phyloP scores from a whole-genome alignment of 306 rosid species.

The Gastrolobium villosum region DNA sequence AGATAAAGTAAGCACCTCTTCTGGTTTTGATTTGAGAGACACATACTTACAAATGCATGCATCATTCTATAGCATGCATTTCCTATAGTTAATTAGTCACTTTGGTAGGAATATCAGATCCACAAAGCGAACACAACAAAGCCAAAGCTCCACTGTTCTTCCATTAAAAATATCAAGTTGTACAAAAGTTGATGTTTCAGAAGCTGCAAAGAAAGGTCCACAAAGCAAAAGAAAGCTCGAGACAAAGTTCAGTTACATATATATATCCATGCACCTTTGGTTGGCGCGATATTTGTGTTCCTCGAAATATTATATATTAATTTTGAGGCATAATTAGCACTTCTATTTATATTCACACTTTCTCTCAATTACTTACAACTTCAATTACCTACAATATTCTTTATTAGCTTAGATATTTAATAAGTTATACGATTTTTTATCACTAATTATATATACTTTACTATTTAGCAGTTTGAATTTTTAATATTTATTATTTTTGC shows the following conservation, averaged over 20 bases:
- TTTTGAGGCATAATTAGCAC: background rate
- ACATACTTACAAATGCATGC: background rate
- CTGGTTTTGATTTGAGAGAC: conserved; percentile 4
- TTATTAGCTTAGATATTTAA: too few relatives aligned
- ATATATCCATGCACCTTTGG: background rate
- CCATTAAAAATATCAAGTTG: conserved; percentile 29
- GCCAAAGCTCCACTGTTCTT: background rate
- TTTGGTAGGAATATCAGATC: background rate
- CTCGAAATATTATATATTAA: background rate
- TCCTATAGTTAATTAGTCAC: background rate
- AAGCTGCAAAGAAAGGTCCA: conserved; percentile 10
- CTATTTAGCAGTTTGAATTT: too few relatives aligned
- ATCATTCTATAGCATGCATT: background rate
- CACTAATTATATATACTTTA: too few relatives aligned
- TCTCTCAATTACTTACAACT: too few relatives aligned
- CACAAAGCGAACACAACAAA: conserved; percentile 10
- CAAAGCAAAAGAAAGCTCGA: background rate
- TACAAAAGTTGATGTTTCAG: background rate
- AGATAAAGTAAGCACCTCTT: background rate
- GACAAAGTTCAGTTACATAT: background rate
- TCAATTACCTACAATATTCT: too few relatives aligned
- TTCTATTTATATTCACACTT: too few relatives aligned
- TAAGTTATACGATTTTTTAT: too few relatives aligned
- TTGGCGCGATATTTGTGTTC: conserved; percentile 5
- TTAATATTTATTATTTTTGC: too few relatives aligned